A percentile compares a stretch with the other conserved stretches of the same genome.
phyloP scores from a whole-genome alignment of 2,329 filamentous ascomycete genomes.

The Alternaria angustiovoidea region DNA sequence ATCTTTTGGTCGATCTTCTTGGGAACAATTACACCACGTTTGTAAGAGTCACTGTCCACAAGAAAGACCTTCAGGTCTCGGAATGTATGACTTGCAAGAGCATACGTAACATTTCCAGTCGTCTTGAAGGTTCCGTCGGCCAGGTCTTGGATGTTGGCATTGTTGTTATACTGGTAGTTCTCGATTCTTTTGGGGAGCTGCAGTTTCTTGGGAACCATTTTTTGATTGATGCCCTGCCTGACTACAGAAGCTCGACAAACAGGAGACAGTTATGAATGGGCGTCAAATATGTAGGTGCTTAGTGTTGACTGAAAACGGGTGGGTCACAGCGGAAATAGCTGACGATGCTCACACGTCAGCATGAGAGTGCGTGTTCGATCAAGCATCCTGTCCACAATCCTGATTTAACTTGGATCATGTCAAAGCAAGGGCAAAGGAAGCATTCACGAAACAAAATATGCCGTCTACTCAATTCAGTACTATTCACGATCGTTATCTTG shows the following conservation, averaged over 20 bases:
- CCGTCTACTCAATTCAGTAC: background rate
- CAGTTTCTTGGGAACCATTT: no score
- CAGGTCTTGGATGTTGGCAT: no score
- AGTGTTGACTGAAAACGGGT: background rate
- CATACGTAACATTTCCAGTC: no score
- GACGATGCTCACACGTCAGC: conserved; percentile 1
- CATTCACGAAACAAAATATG: background rate
- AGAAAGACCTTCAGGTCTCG: no score
- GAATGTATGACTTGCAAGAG: no score
- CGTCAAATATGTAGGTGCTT: background rate
- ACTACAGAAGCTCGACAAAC: background rate
- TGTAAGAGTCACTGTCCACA: no score
- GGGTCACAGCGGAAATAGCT: background rate
- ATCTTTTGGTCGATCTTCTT: background rate
- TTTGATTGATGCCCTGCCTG: no score
- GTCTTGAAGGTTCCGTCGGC: no score
- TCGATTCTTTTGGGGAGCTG: no score
- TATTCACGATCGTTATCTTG: conserved; percentile 1
- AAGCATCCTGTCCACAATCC: no score
- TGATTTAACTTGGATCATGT: background rate
- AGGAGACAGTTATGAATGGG: background rate
- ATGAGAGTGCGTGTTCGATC: background rate
- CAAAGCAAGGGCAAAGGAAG: background rate
- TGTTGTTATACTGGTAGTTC: no score
- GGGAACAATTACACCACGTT: no score